These are phyloP conservation scores for Capronia epimyces DNA, from an alignment of 2,329 filamentous ascomycete genomes.

Conservation along the genomic window DNA sequence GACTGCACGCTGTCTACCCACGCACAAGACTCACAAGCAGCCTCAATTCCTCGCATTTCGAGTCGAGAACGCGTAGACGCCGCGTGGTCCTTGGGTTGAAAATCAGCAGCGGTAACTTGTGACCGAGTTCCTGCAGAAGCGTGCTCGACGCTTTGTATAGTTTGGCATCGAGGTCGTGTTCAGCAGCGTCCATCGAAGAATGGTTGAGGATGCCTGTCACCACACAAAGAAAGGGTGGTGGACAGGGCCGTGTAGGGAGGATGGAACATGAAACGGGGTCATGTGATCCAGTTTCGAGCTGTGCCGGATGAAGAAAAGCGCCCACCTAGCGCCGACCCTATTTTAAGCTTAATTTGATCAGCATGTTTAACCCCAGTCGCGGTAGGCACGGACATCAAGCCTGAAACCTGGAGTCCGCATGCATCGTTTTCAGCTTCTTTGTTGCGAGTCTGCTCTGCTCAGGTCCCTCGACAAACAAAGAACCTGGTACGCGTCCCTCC, in stretches of 20 bases:
- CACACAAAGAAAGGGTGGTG: neutral
- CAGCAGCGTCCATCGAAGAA: slow-evolving; percentile 40
- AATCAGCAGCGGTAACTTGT: slow-evolving; percentile 40
- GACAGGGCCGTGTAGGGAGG: neutral
- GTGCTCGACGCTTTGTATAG: slow-evolving; percentile 44
- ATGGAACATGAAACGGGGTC: neutral
- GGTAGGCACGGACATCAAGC: neutral
- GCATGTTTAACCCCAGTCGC: neutral
- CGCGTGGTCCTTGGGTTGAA: slow-evolving; percentile 22
- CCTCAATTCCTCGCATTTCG: slow-evolving; percentile 19
- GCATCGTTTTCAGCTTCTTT: neutral
- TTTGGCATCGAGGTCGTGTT: slow-evolving; percentile 41
- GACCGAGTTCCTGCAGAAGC: slow-evolving; percentile 39
- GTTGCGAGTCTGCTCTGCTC: neutral
- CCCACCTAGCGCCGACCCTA: too few relatives aligned
- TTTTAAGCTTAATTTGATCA: slow-evolving; percentile 6
- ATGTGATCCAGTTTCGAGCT: neutral
- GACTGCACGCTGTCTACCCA: neutral
- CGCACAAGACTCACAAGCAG: slow-evolving; percentile 21
- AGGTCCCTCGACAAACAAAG: slow-evolving; percentile 1
- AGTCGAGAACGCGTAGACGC: slow-evolving; percentile 6
- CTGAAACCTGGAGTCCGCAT: slow-evolving; percentile 4
- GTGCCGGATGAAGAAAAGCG: neutral
- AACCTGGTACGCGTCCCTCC: neutral
- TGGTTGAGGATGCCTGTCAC: neutral